Base-by-base conservation (phyloP, 768 basidiomycete genomes). In the Collybia sordida region DNA sequence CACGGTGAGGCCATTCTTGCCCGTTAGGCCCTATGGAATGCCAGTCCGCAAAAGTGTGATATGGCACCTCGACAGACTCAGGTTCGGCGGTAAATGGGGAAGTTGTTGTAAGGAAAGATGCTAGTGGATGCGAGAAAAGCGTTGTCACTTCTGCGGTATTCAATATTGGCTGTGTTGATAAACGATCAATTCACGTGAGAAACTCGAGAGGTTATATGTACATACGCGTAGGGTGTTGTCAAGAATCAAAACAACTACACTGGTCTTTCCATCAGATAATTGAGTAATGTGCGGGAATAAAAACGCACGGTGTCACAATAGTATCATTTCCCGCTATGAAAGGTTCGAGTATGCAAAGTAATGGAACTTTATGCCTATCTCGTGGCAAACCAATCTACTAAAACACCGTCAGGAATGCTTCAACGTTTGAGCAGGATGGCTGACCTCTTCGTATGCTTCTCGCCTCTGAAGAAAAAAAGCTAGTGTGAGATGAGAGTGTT, bases 401-500 rank as follows among this genome's bases (percentile, higher is more conserved):
- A 35, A 21, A 14, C 41, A 27, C 17, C 47, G 39, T 31, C 39
- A 41, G 44, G 17, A 45, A 45, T 23, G 36, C 22, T 24, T 25
- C 12, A 35, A 55, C 28, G 28, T 24, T 37, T 27, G 45, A 39
- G 45, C 23, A 17, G 24, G 27, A 17, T 21, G 15, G 21, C 64
- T 6, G 48, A 92, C 93, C 81, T 96, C 93, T 67, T 96, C 93
- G 51, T 82, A 93, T 0, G 93, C 92, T 70, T 95, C 93, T 37
- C 93, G 78, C 47, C 93, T 72, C 92, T 93, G 47, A 0, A 48
- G 12, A 21, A 43, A n/a, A n/a, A n/a, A n/a, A n/a, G 18, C 42
- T 6, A 14, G 36, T 48, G 1, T 27, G 49, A 17, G 27, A 5
- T 48, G 37, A 9, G 35, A 41, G 24, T 4, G 9, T 38, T 15